Conservation (phyloP, 202 grass and related monocot genomes). For the Panicum virgatum region DNA sequence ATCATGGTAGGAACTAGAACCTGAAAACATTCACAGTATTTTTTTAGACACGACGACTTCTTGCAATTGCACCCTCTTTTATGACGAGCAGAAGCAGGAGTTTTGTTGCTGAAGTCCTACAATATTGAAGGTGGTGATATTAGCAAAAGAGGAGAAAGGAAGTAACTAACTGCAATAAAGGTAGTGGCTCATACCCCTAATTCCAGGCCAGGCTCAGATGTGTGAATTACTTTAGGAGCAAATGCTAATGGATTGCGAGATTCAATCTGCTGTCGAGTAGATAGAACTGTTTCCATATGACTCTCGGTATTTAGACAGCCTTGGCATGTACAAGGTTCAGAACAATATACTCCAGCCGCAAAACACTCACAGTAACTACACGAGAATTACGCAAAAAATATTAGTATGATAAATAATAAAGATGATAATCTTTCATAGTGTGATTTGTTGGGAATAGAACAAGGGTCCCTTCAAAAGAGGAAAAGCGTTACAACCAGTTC, state of each 20-base stretch:
- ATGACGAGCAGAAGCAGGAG: conserved; percentile 90
- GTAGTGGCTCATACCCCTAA: conserved; percentile 58
- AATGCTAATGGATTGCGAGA: conserved; percentile 98
- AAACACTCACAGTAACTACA: conserved; percentile 97
- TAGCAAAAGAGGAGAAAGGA: conserved; percentile 35
- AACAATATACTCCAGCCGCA: conserved; percentile 92
- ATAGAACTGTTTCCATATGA: conserved; percentile 75
- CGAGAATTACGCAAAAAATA: conserved; percentile 18
- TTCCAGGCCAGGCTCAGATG: conserved; percentile 70
- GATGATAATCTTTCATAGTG: conserved; percentile 8
- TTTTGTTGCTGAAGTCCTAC: conserved; percentile 80
- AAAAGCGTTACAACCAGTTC: background rate
- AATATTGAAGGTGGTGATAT: conserved; percentile 33
- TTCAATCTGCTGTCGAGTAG: conserved; percentile 88
- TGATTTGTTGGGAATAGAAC: background rate
- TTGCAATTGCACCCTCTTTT: conserved; percentile 99
- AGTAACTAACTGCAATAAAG: conserved; percentile 16
- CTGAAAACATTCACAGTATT: conserved; percentile 99
- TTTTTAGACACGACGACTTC: conserved; percentile 90
- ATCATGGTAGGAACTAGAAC: conserved; percentile 44
- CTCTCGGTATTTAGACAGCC: conserved; percentile 80
- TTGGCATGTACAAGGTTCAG: conserved; percentile 87
- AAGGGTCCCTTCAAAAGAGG: background rate
- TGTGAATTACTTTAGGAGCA: conserved; percentile 88
- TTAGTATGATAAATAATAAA: background rate